phyloP scores from a whole-genome alignment of 441 rosid genomes.

The Daphne laureola region DNA sequence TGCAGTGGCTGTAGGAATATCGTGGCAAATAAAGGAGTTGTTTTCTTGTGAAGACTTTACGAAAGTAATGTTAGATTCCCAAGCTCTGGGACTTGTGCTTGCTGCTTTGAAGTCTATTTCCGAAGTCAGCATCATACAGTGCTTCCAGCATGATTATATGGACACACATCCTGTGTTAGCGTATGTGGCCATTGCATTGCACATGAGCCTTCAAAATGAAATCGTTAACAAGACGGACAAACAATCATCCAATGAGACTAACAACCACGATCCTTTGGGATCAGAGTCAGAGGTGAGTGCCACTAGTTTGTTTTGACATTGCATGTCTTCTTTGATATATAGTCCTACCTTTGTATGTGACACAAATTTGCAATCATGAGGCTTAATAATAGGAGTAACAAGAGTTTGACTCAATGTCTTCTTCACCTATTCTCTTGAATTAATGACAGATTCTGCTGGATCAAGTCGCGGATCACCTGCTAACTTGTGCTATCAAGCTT shows the following conservation, averaged over 20 bases:
- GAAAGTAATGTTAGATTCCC: constrained; percentile 51
- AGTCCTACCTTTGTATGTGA: not conserved
- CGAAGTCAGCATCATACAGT: constrained; percentile 65
- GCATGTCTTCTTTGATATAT: constrained; percentile 2
- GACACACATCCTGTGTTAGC: constrained; percentile 64
- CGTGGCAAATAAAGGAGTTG: constrained; percentile 89
- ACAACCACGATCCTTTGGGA: constrained; percentile 18
- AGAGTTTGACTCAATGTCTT: no score
- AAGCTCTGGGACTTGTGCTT: constrained; percentile 37
- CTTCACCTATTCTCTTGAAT: not conserved
- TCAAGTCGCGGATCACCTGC: constrained; percentile 57
- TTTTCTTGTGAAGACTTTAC: constrained; percentile 42
- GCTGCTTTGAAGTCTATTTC: constrained; percentile 66
- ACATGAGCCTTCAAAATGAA: constrained; percentile 38
- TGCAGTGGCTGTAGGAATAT: constrained; percentile 61
- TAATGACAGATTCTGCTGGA: constrained; percentile 41
- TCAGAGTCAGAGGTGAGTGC: constrained; percentile 37
- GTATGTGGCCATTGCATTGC: constrained; percentile 65
- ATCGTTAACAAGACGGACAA: constrained; percentile 12
- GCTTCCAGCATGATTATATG: constrained; percentile 39
- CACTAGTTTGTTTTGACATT: no score
- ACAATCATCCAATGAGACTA: constrained; percentile 21
- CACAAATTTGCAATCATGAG: not conserved
- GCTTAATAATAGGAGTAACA: no score
- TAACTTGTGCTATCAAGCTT: constrained; percentile 53